phyloP scores from a whole-genome alignment of 2,329 filamentous ascomycete genomes.

The Calonectria pseudoreteaudii region DNA sequence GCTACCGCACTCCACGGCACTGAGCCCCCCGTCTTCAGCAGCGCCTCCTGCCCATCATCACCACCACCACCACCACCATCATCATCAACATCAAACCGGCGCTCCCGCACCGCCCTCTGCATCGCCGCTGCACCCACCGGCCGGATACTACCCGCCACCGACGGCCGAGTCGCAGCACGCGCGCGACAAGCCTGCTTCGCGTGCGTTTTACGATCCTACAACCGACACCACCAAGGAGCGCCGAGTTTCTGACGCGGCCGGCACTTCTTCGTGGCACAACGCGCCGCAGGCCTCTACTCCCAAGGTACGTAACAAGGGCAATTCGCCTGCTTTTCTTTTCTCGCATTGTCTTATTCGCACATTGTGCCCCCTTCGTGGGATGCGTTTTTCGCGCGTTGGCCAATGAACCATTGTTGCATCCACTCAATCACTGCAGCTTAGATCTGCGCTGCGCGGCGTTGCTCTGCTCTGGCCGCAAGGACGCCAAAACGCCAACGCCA shows the following conservation, averaged over 20 bases:
- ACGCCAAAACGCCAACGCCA: slow-evolving; percentile 30
- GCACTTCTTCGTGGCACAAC: slow-evolving; percentile 56
- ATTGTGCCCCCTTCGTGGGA: slow-evolving; percentile 11
- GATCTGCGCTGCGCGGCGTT: not conserved
- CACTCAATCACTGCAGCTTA: not conserved
- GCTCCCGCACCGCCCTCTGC: slow-evolving; percentile 44
- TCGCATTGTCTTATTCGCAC: slow-evolving; percentile 15
- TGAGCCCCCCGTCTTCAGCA: slow-evolving; percentile 38
- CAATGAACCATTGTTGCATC: slow-evolving; percentile 14
- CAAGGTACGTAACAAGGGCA: slow-evolving; percentile 59
- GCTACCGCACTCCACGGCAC: slow-evolving; percentile 45
- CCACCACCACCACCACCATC: slow-evolving; percentile 39
- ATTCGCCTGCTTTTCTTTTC: slow-evolving; percentile 44
- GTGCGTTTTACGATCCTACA: slow-evolving; percentile 66
- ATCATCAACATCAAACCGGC: slow-evolving; percentile 41
- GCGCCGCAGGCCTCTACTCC: slow-evolving; percentile 56
- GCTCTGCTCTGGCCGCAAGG: slow-evolving; percentile 13
- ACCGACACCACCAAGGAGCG: slow-evolving; percentile 63
- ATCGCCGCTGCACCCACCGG: slow-evolving; percentile 58
- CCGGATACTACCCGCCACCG: slow-evolving; percentile 53
- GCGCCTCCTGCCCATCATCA: slow-evolving; percentile 32
- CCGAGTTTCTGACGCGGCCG: slow-evolving; percentile 54
- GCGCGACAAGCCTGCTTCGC: slow-evolving; percentile 54
- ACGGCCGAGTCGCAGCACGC: slow-evolving; percentile 47
- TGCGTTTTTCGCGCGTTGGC: slow-evolving; percentile 14